Base-by-base conservation (phyloP, 164 flowering plant genomes). In the Kingdonia uniflora region DNA sequence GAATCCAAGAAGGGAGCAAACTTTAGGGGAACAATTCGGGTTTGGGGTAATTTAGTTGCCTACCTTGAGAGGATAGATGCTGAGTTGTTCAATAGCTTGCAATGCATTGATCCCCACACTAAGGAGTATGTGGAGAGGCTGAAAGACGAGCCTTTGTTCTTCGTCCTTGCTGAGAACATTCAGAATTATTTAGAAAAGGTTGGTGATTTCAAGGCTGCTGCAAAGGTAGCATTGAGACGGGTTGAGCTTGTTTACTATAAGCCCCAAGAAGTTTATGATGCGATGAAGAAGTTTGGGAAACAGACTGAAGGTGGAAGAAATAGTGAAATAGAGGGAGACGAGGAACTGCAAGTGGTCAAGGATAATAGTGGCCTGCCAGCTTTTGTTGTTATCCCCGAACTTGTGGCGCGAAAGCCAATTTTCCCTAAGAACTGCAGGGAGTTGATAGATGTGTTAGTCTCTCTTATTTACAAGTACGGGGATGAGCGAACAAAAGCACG, bases 401-500 rank as follows among this genome's bases (percentile, higher is more conserved):
- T 84, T 52, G 95, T 92, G 26, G 78, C 95, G 25, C 73, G 99
- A 19, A 86, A 68, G 44, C 85, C 94, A 42, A 78, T 83, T 24
- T 88, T 88, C 58, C 89, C 87, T 0, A 94, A 86, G 22, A 76
- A 56, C 58, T 75, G 95, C 59, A 74, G 95, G 71, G 53, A 71
- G 5, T 49, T 87, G 63, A 85, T 91, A 95, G 94, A 91, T 67
- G 50, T 41, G 17, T 69, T 87, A 20, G 92, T 91, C 44, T 80
- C 90, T 17, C 78, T 81, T 20, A 88, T 91, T 40, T 91, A 91
- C 72, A 79, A 78, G 61, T 65, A 71, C 65, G 98, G 96, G 22
- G 98, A 91, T 74, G 96, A 91, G 68, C 71, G 96, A 22, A 91
- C 98, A 81, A 92, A 88, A 65, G 99, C 96, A 8, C 81, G 96